Conservation (phyloP, 2,329 filamentous ascomycete species). For the Elsinoe ampelina region DNA sequence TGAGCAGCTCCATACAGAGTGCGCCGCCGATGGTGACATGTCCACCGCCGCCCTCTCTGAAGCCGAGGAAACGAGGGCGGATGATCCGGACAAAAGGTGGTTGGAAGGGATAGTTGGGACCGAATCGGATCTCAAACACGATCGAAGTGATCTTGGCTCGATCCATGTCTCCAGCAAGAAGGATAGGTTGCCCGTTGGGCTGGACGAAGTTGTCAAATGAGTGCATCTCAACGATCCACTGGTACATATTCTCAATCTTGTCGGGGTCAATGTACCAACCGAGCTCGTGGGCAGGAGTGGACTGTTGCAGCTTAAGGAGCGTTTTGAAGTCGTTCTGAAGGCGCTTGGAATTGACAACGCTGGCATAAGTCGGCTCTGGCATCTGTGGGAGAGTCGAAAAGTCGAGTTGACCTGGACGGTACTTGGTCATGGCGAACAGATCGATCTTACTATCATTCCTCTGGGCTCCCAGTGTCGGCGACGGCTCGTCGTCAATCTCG, state of each 20-base stretch:
- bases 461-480: conserved; percentile 4
- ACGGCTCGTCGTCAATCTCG: neutral
- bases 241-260: conserved; percentile 65
- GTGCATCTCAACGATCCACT: conserved; percentile 87
- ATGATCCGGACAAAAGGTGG: conserved; percentile 82
- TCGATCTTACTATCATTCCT: neutral
- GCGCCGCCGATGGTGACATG: conserved; percentile 79
- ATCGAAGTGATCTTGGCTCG: conserved; percentile 52
- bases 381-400: conserved; percentile 54
- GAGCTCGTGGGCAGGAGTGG: conserved; percentile 52
- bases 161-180: conserved; percentile 68
- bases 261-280: conserved; percentile 73
- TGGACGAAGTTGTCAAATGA: conserved; percentile 48
- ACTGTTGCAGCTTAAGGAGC: conserved; percentile 55
- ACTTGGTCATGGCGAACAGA: conserved; percentile 43
- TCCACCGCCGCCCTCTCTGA: conserved; percentile 65
- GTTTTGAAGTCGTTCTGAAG: conserved; percentile 57
- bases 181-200: conserved; percentile 37
- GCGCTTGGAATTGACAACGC: conserved; percentile 48
- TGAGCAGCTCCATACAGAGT: conserved; percentile 72
- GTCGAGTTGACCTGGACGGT: conserved; percentile 59
- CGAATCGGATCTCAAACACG: conserved; percentile 74
- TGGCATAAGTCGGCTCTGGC: conserved; percentile 57
- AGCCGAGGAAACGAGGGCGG: conserved; percentile 67
- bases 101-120: conserved; percentile 61